phyloP scores from a whole-genome alignment of 148 eudicot species.

The Fagopyrum esculentum region DNA sequence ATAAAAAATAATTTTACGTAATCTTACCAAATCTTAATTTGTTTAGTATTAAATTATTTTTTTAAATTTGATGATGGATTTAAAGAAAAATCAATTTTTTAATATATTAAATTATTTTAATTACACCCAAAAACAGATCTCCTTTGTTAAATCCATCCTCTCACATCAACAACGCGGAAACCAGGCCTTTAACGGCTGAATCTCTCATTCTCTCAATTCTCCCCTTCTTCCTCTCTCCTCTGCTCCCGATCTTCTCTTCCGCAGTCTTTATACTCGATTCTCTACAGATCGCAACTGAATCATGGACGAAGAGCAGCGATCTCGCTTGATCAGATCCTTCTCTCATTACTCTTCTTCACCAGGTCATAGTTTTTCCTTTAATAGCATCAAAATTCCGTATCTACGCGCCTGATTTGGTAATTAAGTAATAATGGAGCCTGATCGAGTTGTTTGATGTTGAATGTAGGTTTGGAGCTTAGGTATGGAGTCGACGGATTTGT shows the following conservation, averaged over 20 bases:
- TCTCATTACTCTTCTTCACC: conserved; percentile 43
- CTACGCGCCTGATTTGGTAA: not conserved
- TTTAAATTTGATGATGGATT: no score
- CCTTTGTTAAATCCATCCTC: not conserved
- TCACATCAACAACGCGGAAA: conserved; percentile 13
- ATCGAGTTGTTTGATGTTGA: not conserved
- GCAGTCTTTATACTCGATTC: not conserved
- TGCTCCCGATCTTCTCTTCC: conserved; percentile 9
- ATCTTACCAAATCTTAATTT: no score
- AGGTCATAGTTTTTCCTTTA: conserved; percentile 24
- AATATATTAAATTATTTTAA: not conserved
- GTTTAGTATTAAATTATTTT: no score
- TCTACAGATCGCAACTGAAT: conserved; percentile 4
- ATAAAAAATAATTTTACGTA: no score
- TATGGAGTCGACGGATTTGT: conserved; percentile 90
- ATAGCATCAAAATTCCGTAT: not conserved
- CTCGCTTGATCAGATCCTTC: conserved; percentile 37
- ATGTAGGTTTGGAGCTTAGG: conserved; percentile 54
- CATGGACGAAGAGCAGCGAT: conserved; percentile 49
- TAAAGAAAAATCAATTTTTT: no score
- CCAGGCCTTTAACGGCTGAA: conserved; percentile 14
- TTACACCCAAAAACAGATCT: not conserved
- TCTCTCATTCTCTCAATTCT: not conserved
- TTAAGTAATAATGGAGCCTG: conserved; percentile 1
- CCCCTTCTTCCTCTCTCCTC: not conserved